Percentiles rank a stretch among this genome's conserved stretches.
Evolutionary conservation across 2,329 filamentous ascomycete species (phyloP).

Genomic region (Peltaster fructicola): DNA sequence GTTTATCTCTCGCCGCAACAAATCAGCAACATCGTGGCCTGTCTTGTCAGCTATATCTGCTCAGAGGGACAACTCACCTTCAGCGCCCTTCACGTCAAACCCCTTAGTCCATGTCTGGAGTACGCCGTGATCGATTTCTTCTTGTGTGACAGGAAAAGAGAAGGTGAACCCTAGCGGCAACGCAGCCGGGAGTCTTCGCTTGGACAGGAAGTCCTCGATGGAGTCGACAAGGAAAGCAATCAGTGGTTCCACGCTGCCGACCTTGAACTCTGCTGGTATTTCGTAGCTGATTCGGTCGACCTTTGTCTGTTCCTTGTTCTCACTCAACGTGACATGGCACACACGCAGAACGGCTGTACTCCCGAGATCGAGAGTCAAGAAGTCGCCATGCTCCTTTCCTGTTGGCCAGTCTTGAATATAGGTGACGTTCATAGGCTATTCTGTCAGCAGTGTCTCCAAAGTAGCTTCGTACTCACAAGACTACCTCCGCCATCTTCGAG

Average conservation of each 20-base stretch:
- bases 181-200: constrained; percentile 50
- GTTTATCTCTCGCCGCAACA: constrained; percentile 63
- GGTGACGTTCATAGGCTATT: constrained; percentile 88
- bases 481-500: constrained; percentile 68
- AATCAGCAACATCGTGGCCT: constrained; percentile 77
- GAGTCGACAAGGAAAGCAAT: constrained; percentile 95
- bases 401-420: constrained; percentile 90
- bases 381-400: constrained; percentile 74
- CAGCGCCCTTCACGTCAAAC: constrained; percentile 82
- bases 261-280: constrained; percentile 87
- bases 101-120: constrained; percentile 96
- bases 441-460: constrained; percentile 1
- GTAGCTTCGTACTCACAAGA: constrained; percentile 46
- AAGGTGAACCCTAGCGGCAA: constrained; percentile 88
- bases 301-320: constrained; percentile 82
- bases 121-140: constrained; percentile 83
- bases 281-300: constrained; percentile 94
- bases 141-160: constrained; percentile 83
- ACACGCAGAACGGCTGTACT: constrained; percentile 92
- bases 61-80: too few species aligned
- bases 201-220: constrained; percentile 77
- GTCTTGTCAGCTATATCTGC: too few species aligned
- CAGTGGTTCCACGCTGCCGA: constrained; percentile 66
- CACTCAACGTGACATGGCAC: constrained; percentile 78
- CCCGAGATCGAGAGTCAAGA: constrained; percentile 84